Conservation (phyloP, 768 basidiomycete species). For the Rhodotorula taiwanensis region DNA sequence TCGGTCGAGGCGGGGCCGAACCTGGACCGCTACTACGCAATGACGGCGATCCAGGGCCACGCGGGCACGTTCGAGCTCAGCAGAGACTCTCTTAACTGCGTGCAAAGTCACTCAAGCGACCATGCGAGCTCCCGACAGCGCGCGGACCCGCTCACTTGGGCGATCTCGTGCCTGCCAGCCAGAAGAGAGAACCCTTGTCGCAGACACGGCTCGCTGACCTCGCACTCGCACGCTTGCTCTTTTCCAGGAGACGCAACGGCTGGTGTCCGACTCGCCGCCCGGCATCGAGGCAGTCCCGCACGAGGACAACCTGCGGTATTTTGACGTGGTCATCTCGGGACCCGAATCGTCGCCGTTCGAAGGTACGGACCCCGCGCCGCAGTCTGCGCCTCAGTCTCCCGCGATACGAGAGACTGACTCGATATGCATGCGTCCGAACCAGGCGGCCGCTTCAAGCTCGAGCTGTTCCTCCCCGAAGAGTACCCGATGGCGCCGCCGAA, state of each 20-base stretch:
- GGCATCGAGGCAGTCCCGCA: slow-evolving; percentile 93
- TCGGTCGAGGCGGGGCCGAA: not conserved
- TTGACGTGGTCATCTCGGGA: slow-evolving; percentile 94
- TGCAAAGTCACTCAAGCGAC: too few species aligned
- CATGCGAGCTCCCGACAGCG: too few species aligned
- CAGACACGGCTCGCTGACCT: not conserved
- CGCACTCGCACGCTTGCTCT: not conserved
- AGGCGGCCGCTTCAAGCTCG: slow-evolving; percentile 93
- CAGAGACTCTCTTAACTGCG: too few species aligned
- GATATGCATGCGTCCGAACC: too few species aligned
- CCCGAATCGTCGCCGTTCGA: slow-evolving; percentile 90
- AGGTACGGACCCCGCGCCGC: too few species aligned
- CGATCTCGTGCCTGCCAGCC: not conserved
- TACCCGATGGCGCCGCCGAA: slow-evolving; percentile 99
- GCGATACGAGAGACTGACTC: too few species aligned
- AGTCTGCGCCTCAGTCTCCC: not conserved
- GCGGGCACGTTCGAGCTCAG: too few species aligned
- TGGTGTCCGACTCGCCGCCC: slow-evolving; percentile 91
- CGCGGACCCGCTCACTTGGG: too few species aligned
- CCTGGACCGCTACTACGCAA: too few species aligned
- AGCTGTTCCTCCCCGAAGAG: slow-evolving; percentile 95
- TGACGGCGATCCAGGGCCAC: too few species aligned
- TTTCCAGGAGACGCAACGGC: slow-evolving; percentile 86
- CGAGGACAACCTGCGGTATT: slow-evolving; percentile 95
- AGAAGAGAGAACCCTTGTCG: not conserved